Evolutionary conservation across 164 flowering plant species (phyloP).

Genomic region (Sextonia rubra): DNA sequence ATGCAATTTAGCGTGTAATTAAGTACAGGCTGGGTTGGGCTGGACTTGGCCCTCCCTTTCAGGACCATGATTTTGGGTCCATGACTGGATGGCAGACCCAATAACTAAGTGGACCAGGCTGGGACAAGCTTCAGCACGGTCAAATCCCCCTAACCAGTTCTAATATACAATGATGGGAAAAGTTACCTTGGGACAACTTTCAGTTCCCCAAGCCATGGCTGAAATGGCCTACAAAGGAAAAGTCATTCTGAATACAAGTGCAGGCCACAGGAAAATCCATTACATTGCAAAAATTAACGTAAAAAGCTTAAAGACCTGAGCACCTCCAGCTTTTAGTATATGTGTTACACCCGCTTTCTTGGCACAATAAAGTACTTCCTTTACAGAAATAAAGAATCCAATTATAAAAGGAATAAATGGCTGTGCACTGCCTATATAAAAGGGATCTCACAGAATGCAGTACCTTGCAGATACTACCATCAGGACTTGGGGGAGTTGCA

Average conservation of each 20-base stretch:
- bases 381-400: neutral
- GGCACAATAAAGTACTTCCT: constrained; percentile 98
- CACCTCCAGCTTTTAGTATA: constrained; percentile 98
- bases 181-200: constrained; percentile 89
- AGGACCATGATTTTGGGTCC: no score
- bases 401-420: neutral
- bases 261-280: neutral
- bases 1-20: no score
- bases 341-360: constrained; percentile 99
- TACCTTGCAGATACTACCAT: constrained; percentile 97
- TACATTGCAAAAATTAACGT: neutral
- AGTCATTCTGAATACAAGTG: neutral
- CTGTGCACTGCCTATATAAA: neutral
- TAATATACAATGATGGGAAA: neutral
- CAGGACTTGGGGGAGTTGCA: constrained; percentile 85
- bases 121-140: no score
- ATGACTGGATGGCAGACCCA: no score
- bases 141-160: no score
- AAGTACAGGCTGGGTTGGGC: no score
- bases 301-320: constrained; percentile 60
- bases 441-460: neutral
- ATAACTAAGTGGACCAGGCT: no score
- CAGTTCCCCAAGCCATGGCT: constrained; percentile 99
- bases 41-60: no score
- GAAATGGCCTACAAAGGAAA: constrained; percentile 64